Evolutionary conservation across 805 yeast genomes (phyloP), one percentile per base, ranked within the genome.

Genomic region (Teunomyces atbi): DNA sequence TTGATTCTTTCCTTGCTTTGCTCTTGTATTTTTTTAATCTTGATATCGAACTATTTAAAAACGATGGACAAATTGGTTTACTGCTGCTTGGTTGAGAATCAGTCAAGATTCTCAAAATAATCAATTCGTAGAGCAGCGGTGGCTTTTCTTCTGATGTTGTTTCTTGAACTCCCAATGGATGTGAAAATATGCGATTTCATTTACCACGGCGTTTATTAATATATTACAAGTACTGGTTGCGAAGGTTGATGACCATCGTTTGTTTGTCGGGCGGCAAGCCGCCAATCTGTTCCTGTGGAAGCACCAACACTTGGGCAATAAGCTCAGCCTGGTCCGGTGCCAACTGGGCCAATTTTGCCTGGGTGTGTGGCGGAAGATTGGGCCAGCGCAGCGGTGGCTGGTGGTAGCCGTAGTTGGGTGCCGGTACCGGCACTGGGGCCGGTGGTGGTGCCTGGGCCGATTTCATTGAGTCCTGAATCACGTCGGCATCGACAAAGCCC

Each of bases 401-500:
- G 26, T 19, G 32, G 40, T 37, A 44, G 19, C 13, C 15, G 23
- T 13, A 21, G 26, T 19, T 20, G 36, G 27, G 20, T 34, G 41
- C 23, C 7, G 44, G 29, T 33, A 36, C 26, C 35, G 40, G 27
- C 20, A 30, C 40, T 27, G 43, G 16, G 20, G 43, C 46, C 27
- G 49, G 46, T 34, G 44, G 44, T 28, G 49, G 50, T 15, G 23
- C 42, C 41, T 30, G 47, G 2, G 58, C 44, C 2, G 69, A 50
- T 29, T 65, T 67, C 68, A 73, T 61, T 4, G 87, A 79, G 49
- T 81, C 79, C 29, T 74, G 73, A n/a, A 86, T 80, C n/a, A 83
- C 85, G 38, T 79, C 82, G 32, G 76, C 72, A 59, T 85, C 87
- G 18, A 86, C 79, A 36, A 86, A 74, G 0, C 94, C 95, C 91